These are phyloP conservation scores for Malania oleifera DNA, from an alignment of 164 flowering plant genomes.

Conservation along the genomic window DNA sequence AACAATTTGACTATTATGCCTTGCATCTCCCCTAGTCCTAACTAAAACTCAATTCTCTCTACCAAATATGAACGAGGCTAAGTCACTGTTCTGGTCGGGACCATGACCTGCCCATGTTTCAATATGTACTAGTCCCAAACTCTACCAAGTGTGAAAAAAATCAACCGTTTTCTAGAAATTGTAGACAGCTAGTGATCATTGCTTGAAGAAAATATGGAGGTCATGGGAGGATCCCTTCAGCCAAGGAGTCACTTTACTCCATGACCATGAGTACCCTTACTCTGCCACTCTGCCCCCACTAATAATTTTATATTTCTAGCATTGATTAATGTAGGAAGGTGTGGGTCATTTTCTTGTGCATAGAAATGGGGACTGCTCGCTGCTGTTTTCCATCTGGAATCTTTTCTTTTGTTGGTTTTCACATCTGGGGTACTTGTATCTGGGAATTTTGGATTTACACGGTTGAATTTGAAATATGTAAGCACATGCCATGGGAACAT, in stretches of 20 bases:
- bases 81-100: no score
- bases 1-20: no score
- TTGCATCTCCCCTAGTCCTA: no score
- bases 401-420: conserved; percentile 12
- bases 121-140: no score
- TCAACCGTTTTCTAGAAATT: background rate
- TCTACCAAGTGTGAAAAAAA: no score
- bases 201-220: conserved; percentile 5
- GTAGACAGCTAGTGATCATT: conserved; percentile 11
- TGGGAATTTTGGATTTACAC: conserved; percentile 19
- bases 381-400: conserved; percentile 19
- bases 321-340: conserved; percentile 7
- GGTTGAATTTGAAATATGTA: conserved; percentile 13
- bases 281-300: conserved; percentile 4
- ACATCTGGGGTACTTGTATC: conserved; percentile 13
- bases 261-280: conserved; percentile 16
- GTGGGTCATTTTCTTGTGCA: conserved; percentile 32
- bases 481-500: conserved; percentile 1
- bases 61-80: no score
- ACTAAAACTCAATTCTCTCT: no score
- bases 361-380: conserved; percentile 18
- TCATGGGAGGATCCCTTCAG: background rate
- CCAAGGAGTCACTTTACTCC: conserved; percentile 22
- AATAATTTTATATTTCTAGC: conserved; percentile 1
- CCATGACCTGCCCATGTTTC: no score